Conservation (phyloP, 768 basidiomycete species). For the Ramaria sp. region DNA sequence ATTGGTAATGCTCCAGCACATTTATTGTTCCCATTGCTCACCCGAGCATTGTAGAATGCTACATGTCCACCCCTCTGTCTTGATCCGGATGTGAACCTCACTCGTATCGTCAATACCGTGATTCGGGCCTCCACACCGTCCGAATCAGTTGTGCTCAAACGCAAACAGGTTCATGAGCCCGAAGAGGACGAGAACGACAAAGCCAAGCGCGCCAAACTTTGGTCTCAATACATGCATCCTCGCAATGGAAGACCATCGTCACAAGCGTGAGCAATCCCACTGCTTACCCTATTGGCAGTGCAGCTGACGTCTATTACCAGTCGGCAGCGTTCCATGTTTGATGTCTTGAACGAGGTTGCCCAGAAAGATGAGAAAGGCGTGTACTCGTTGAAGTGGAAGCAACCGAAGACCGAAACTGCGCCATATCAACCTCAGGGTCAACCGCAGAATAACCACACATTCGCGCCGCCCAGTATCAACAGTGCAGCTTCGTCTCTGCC, state of each 20-base stretch:
- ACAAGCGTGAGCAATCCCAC: conserved; percentile 2
- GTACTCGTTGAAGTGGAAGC: conserved; percentile 11
- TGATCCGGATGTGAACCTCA: conserved; percentile 67
- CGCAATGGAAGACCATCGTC: conserved; percentile 27
- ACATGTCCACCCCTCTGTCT: conserved; percentile 70
- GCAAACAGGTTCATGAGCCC: conserved; percentile 61
- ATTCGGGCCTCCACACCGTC: conserved; percentile 62
- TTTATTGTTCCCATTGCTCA: no score
- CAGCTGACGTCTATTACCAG: conserved; percentile 1
- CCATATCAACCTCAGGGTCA: conserved; percentile 15
- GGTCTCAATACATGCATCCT: conserved; percentile 65
- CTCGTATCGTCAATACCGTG: conserved; percentile 65
- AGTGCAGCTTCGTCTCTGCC: conserved; percentile 26
- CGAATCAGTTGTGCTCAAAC: conserved; percentile 63
- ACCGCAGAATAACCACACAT: conserved; percentile 13
- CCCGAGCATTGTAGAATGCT: conserved; percentile 39
- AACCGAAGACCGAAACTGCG: conserved; percentile 10
- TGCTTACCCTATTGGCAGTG: conserved; percentile 39
- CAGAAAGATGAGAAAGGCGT: conserved; percentile 10
- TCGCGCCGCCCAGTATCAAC: conserved; percentile 24
- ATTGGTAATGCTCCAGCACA: conserved; percentile 31
- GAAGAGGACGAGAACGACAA: conserved; percentile 73
- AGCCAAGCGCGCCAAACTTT: conserved; percentile 59
- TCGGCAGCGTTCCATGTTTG: conserved; percentile 4
- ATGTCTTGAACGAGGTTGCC: conserved; percentile 8